A percentile compares a stretch with the other conserved stretches of the same genome.
Conservation (phyloP, 192 early-diverging fungal genomes). For the Spizellomyces punctatus region DNA sequence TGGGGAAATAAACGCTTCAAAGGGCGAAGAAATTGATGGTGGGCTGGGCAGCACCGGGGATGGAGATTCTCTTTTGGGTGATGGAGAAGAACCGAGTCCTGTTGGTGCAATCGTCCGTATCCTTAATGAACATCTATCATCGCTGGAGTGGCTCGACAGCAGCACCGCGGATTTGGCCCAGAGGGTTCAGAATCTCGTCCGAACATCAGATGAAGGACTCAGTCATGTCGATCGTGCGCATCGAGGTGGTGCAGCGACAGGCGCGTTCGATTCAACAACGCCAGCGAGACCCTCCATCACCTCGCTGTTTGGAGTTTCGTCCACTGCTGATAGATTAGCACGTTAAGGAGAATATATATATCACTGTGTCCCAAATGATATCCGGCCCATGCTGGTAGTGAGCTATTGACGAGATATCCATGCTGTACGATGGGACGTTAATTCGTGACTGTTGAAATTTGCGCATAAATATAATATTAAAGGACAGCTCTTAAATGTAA, state of each 20-base stretch:
- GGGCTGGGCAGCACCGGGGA: conserved; percentile 27
- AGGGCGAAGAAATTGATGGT: conserved; percentile 31
- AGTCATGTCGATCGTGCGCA: conserved; percentile 43
- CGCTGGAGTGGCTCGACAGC: conserved; percentile 91
- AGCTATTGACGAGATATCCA: too few relatives aligned
- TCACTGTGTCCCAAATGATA: too few relatives aligned
- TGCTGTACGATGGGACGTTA: too few relatives aligned
- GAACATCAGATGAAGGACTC: conserved; percentile 33
- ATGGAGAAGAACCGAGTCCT: conserved; percentile 44
- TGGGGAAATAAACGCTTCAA: conserved; percentile 79
- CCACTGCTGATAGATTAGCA: too few relatives aligned
- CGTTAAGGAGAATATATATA: too few relatives aligned
- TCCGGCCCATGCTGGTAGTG: too few relatives aligned
- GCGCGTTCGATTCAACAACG: not conserved
- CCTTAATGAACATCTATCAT: conserved; percentile 86
- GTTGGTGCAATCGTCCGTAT: conserved; percentile 84
- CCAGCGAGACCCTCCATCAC: too few relatives aligned
- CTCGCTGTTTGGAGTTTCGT: too few relatives aligned
- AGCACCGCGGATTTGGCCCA: conserved; percentile 58
- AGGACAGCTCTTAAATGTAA: too few relatives aligned
- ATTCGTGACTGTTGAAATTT: too few relatives aligned
- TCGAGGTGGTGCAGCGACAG: not conserved
- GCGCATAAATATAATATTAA: too few relatives aligned
- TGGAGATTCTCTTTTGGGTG: not conserved
- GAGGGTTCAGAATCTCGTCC: conserved; percentile 57